Evolutionary conservation across 192 early-diverging fungal genomes (phyloP).

Genomic region (Podila verticillata): DNA sequence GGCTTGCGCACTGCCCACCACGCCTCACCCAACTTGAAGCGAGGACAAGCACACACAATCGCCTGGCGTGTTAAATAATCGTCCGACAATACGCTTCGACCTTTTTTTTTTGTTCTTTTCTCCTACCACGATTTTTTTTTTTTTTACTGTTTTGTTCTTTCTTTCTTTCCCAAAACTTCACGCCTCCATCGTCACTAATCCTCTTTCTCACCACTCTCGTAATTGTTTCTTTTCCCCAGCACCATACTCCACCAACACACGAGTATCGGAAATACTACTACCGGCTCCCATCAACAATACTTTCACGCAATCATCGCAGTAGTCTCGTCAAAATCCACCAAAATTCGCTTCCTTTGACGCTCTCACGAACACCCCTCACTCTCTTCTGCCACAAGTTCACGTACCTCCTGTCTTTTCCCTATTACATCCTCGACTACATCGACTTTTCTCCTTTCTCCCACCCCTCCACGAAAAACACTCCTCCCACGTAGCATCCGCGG

Average conservation of each 20-base stretch:
- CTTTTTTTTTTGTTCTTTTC: neutral
- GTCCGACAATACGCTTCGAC: neutral
- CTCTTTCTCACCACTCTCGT: neutral
- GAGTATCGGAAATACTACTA: too few species aligned
- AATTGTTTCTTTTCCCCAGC: slow-evolving; percentile 12
- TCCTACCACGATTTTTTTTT: neutral
- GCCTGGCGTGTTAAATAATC: neutral
- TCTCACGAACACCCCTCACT: too few species aligned
- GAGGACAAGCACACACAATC: neutral
- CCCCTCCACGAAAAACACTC: neutral
- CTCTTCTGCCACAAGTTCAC: too few species aligned
- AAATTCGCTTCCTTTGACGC: too few species aligned
- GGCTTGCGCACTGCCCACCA: neutral
- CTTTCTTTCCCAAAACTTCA: neutral
- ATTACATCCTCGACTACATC: too few species aligned
- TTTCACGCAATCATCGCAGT: too few species aligned
- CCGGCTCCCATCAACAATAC: too few species aligned
- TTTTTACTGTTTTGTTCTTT: neutral
- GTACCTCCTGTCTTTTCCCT: too few species aligned
- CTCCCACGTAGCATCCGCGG: too few species aligned
- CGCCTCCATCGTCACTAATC: neutral
- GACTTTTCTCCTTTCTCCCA: neutral
- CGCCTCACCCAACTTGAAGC: neutral
- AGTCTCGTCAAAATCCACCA: too few species aligned
- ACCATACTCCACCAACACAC: neutral